A percentile compares a stretch with the other conserved stretches of the same genome.
These are phyloP conservation scores for Claviceps sp. DNA, from an alignment of 2,329 filamentous ascomycete genomes.

Conservation along the genomic window DNA sequence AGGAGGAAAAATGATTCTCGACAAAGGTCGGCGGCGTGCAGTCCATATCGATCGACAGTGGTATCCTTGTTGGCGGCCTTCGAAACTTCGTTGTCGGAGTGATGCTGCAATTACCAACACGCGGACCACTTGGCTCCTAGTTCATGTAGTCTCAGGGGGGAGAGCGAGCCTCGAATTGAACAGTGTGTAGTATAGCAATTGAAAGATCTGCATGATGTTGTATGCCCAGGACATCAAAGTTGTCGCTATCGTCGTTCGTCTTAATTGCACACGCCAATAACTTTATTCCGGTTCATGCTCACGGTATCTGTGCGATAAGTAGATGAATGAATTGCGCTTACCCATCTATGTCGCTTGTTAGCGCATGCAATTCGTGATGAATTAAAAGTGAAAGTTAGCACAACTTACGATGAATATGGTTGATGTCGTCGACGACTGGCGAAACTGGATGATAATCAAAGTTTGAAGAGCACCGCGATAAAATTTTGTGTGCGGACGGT, in stretches of 20 bases:
- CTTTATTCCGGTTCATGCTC: background rate
- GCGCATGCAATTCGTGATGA: conserved; percentile 18
- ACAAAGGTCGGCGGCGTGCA: background rate
- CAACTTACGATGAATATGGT: conserved; percentile 37
- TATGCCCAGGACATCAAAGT: background rate
- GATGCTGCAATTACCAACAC: background rate
- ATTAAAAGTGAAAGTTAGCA: conserved; percentile 15
- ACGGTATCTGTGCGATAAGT: background rate
- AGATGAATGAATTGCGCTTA: conserved; percentile 30
- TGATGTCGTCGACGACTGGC: conserved; percentile 30
- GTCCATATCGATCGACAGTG: background rate
- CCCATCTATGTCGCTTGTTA: conserved; percentile 42
- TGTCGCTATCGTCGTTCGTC: background rate
- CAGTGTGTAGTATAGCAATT: background rate
- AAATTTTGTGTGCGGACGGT: conserved; percentile 30
- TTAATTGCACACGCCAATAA: background rate
- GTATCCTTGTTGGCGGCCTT: too few species aligned
- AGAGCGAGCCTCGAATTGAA: background rate
- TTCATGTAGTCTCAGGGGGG: background rate
- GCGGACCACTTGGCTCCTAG: background rate
- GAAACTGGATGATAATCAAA: conserved; percentile 27
- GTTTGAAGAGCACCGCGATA: conserved; percentile 24
- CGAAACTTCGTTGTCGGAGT: background rate
- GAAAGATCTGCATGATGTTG: background rate
- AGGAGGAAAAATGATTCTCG: background rate